Conservation (phyloP, 257 asterid species). For the Solanum chaucha region DNA sequence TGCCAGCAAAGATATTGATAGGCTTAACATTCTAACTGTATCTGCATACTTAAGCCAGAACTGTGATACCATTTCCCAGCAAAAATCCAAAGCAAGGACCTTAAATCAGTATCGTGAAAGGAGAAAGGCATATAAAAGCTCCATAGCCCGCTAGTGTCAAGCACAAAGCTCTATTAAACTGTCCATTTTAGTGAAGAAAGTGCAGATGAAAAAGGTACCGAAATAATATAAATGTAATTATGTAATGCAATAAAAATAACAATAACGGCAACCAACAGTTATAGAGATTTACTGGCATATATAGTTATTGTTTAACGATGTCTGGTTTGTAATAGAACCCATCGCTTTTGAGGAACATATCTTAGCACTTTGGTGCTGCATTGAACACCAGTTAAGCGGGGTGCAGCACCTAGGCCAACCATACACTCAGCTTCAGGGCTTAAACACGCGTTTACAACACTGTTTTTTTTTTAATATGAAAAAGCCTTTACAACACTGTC, state of each 20-base stretch:
- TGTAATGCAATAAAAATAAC: background rate
- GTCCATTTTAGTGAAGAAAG: background rate
- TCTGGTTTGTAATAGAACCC: background rate
- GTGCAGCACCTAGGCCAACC: background rate
- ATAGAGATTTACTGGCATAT: background rate
- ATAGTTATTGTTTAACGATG: background rate
- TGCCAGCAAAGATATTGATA: background rate
- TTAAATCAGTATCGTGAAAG: background rate
- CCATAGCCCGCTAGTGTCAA: background rate
- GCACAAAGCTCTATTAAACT: background rate
- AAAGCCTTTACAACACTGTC: background rate
- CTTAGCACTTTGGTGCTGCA: background rate
- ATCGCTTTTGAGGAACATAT: background rate
- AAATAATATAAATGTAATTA: background rate
- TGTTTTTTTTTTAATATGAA: background rate
- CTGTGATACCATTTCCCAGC: background rate
- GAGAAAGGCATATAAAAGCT: background rate
- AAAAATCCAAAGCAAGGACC: background rate
- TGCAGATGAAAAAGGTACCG: background rate
- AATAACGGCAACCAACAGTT: background rate
- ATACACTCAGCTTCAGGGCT: background rate
- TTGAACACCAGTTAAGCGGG: background rate
- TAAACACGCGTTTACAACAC: background rate
- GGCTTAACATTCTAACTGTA: background rate
- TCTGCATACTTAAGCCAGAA: background rate